phyloP scores from a whole-genome alignment of 1,284 basidiomycete species.

The Schizophyllum commune region DNA sequence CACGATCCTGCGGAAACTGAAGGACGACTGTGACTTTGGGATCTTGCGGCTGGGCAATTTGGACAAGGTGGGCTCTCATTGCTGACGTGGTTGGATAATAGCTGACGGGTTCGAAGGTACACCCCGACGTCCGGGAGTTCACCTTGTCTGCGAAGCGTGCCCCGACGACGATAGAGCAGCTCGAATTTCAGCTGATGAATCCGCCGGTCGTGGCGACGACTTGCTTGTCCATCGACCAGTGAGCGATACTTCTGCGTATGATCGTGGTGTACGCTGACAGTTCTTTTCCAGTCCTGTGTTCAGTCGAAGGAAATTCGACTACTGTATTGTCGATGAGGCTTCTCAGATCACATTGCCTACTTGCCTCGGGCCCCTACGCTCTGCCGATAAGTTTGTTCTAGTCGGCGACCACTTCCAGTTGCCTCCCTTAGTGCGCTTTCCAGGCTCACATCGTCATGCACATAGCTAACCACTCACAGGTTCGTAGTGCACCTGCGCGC shows the following conservation, averaged over 20 bases:
- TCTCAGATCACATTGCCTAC: slow-evolving; percentile 97
- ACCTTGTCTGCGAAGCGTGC: slow-evolving; percentile 52
- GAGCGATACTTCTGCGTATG: slow-evolving; percentile 23
- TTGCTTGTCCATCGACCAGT: slow-evolving; percentile 91
- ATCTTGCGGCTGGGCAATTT: slow-evolving; percentile 85
- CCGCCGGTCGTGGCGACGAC: slow-evolving; percentile 96
- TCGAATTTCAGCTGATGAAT: slow-evolving; percentile 73
- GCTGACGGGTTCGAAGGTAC: slow-evolving; percentile 43
- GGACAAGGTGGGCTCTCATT: slow-evolving; percentile 68
- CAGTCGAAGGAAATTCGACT: slow-evolving; percentile 81
- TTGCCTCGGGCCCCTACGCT: slow-evolving; percentile 88
- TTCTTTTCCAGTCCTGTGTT: slow-evolving; percentile 65
- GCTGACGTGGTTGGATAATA: neutral
- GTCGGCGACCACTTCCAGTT: slow-evolving; percentile 98
- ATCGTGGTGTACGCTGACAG: neutral
- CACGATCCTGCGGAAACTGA: slow-evolving; percentile 82
- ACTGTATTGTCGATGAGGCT: slow-evolving; percentile 97
- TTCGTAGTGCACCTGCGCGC: slow-evolving; percentile 73
- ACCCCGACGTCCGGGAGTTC: slow-evolving; percentile 68
- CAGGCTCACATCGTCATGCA: neutral
- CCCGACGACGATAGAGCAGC: slow-evolving; percentile 63
- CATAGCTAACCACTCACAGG: slow-evolving; percentile 36
- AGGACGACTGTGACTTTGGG: slow-evolving; percentile 53
- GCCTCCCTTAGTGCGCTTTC: slow-evolving; percentile 70
- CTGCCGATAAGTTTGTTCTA: slow-evolving; percentile 86